Evolutionary conservation across 495 filamentous ascomycete species (phyloP), one percentile per base, ranked within the genome.

Genomic region (Clavariopsis aquatica): DNA sequence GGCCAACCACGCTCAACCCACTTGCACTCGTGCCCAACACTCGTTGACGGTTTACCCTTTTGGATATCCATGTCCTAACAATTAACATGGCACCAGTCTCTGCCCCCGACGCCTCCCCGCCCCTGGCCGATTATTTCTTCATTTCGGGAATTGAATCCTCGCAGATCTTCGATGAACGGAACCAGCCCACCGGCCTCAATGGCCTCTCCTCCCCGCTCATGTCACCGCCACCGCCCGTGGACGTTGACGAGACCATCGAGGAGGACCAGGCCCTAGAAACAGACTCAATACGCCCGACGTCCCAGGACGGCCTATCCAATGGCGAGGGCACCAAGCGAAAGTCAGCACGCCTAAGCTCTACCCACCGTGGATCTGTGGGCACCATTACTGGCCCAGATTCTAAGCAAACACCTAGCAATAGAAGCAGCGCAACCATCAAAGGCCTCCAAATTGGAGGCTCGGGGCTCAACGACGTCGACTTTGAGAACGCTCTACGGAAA

Each of bases 51-150:
- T 19, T 19, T 46, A 9, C n/a, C 29, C 53, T 57, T 59, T 62
- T 38, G 52, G 38, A 24, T 53, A 43, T 52, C 55, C 49, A 71
- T 71, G 63, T 65, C 45, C 55, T 65, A 57, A 27, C 45, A 49
- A 28, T n/a, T 53, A 56, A 56, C 59, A 74, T 74, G 72, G 70
- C 70, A 62, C 71, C 71, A 31, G 72, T 56, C 57, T 57, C 65
- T 53, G 29, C 66, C 23, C 71, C 69, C 47, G 62, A 65, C 56
- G 82, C 88, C 22, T 87, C 88, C 61, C 82, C 88, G 55, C 94
- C 94, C 65, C 86, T 98, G 64, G 94, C 94, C 73, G 94, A 98
- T 76, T 97, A 95, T 79, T 98, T 98, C 79, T 98, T 94, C 91
- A 97, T 98, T 66, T 91, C 90, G 67, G 94, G 94, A 75, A 85